These are phyloP conservation scores for Neurospora africana DNA, from an alignment of 495 filamentous ascomycete species.

Conservation along the genomic window DNA sequence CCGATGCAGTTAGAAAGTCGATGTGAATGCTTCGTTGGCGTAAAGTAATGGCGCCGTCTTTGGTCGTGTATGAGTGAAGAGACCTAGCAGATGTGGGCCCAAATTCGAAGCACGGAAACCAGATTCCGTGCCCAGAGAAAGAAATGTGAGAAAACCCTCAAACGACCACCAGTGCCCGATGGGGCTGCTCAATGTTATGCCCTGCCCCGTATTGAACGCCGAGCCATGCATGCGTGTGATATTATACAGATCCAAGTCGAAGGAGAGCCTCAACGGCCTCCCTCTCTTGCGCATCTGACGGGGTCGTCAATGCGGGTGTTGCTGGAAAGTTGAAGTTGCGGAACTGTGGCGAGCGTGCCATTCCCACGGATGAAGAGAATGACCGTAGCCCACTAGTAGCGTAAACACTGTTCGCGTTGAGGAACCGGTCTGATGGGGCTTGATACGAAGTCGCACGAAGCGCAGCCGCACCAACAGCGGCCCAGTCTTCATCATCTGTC, in stretches of 20 bases:
- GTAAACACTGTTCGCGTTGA: conserved; percentile 37
- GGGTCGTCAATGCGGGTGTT: conserved; percentile 35
- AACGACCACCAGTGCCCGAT: neutral
- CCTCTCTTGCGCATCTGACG: conserved; percentile 59
- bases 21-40: neutral
- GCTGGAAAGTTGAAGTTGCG: conserved; percentile 37
- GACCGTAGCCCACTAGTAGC: conserved; percentile 34
- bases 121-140: neutral
- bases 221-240: conserved; percentile 31
- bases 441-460: conserved; percentile 62
- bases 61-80: neutral
- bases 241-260: conserved; percentile 79
- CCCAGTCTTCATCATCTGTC: conserved; percentile 98
- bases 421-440: conserved; percentile 20
- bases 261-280: conserved; percentile 78
- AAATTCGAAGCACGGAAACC: neutral
- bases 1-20: neutral
- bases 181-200: neutral
- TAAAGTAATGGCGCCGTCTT: neutral
- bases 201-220: conserved; percentile 31
- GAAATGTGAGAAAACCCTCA: neutral
- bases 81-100: neutral
- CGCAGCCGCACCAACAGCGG: conserved; percentile 74
- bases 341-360: conserved; percentile 37
- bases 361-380: conserved; percentile 32